These are phyloP conservation scores for Acanthamoeba sp. DNA, from an alignment of 208 protist species.

Conservation along the genomic window DNA sequence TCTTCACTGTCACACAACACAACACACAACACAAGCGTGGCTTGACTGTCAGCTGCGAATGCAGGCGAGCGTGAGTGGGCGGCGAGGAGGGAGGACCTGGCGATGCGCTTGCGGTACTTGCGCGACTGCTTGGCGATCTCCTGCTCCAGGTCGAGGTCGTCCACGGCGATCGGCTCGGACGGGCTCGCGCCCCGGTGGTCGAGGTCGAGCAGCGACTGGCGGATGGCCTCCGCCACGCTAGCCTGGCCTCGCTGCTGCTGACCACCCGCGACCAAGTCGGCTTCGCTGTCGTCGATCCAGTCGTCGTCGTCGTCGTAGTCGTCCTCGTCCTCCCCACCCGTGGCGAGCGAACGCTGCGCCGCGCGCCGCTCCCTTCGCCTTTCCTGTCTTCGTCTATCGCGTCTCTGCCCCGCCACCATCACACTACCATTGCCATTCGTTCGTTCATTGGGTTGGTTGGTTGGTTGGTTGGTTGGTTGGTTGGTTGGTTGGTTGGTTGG, in stretches of 20 bases:
- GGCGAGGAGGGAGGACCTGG: neutral
- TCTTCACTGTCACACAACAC: neutral
- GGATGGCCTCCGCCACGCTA: neutral
- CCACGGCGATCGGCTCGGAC: neutral
- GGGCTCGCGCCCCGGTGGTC: neutral
- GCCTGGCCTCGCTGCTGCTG: neutral
- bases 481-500: too few relatives aligned
- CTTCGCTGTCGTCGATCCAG: neutral
- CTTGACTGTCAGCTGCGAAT: neutral
- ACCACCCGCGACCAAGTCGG: too few relatives aligned
- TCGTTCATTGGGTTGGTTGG: neutral
- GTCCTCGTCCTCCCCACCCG: neutral
- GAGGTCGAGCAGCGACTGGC: neutral
- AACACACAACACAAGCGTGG: too few relatives aligned
- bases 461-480: neutral
- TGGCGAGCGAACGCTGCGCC: neutral
- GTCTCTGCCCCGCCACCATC: neutral
- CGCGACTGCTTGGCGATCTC: slow-evolving; percentile 5
- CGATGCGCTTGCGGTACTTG: neutral
- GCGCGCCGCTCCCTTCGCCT: neutral
- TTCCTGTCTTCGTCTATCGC: neutral
- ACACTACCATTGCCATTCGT: neutral
- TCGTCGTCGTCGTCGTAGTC: neutral
- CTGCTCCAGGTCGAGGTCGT: neutral
- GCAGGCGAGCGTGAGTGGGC: neutral